These are phyloP conservation scores for Rhizophora mangle DNA, from an alignment of 345 rosid genomes.

Conservation along the genomic window DNA sequence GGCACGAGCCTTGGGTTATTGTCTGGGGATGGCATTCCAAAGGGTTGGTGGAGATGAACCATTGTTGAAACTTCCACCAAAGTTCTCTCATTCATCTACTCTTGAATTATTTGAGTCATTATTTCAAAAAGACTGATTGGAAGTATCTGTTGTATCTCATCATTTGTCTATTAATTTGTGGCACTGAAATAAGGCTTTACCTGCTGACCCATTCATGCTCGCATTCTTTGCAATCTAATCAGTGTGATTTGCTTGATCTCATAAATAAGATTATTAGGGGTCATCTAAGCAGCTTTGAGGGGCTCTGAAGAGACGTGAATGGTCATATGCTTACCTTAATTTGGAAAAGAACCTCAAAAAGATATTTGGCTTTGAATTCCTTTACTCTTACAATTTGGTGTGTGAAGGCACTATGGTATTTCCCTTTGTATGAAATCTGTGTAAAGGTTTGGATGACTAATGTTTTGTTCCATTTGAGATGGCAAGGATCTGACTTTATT, in stretches of 20 bases:
- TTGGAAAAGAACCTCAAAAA: too few relatives aligned
- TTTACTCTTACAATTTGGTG: too few relatives aligned
- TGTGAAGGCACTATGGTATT: too few relatives aligned
- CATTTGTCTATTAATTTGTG: neutral
- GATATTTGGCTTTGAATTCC: too few relatives aligned
- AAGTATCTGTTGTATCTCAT: too few relatives aligned
- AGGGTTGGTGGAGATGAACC: conserved; percentile 44
- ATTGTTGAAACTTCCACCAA: conserved; percentile 59
- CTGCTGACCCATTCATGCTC: neutral
- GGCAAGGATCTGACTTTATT: too few relatives aligned
- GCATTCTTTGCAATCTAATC: neutral
- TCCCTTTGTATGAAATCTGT: too few relatives aligned
- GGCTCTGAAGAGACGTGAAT: too few relatives aligned
- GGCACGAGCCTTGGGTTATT: conserved; percentile 73
- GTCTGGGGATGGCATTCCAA: conserved; percentile 65
- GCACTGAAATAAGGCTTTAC: conserved; percentile 2
- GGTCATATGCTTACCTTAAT: too few relatives aligned
- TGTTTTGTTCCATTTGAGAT: too few relatives aligned
- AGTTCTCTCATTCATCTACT: conserved; percentile 66
- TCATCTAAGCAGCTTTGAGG: neutral
- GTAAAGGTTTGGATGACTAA: too few relatives aligned
- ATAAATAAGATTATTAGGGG: neutral
- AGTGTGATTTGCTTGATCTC: neutral
- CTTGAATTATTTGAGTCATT: conserved; percentile 34
- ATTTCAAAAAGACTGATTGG: conserved; percentile 1